Evolutionary conservation across 116 monocot species (phyloP).

Genomic region (Dioscorea cayenensis): DNA sequence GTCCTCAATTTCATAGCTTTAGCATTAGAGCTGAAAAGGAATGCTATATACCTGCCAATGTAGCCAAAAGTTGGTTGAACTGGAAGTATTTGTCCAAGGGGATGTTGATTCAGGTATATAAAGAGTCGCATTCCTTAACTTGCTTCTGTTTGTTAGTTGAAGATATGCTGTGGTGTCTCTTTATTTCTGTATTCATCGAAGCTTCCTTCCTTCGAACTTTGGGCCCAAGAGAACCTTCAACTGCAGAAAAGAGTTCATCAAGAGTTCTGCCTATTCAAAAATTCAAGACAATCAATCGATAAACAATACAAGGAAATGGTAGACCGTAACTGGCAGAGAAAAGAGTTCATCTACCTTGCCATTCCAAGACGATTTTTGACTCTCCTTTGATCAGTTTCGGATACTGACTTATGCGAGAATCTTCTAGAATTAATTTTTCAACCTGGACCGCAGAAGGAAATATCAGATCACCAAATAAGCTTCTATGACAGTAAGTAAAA

Average conservation of each 20-base stretch:
- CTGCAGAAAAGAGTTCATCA: constrained; percentile 20
- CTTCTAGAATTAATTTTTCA: constrained; percentile 73
- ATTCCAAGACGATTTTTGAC: constrained; percentile 75
- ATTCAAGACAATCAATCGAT: neutral
- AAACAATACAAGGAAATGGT: neutral
- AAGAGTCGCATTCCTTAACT: neutral
- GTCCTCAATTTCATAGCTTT: too few relatives aligned
- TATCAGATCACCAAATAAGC: neutral
- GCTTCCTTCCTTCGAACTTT: constrained; percentile 31
- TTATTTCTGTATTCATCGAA: constrained; percentile 19
- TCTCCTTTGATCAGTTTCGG: constrained; percentile 93
- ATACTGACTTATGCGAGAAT: constrained; percentile 92
- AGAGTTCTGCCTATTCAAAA: neutral
- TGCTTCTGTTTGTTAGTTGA: constrained; percentile 10
- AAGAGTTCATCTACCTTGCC: constrained; percentile 66
- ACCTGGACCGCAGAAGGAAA: constrained; percentile 33
- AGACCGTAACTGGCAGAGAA: too few relatives aligned
- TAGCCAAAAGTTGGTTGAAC: too few relatives aligned
- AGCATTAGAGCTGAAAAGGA: too few relatives aligned
- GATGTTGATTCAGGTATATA: too few relatives aligned
- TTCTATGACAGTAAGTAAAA: neutral
- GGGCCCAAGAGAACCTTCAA: constrained; percentile 47
- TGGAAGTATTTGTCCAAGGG: too few relatives aligned
- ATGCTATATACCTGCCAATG: too few relatives aligned
- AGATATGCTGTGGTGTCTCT: constrained; percentile 3